Evolutionary conservation across 179 eudicot genomes (phyloP).

Genomic region (Sideroxylon spinosum): DNA sequence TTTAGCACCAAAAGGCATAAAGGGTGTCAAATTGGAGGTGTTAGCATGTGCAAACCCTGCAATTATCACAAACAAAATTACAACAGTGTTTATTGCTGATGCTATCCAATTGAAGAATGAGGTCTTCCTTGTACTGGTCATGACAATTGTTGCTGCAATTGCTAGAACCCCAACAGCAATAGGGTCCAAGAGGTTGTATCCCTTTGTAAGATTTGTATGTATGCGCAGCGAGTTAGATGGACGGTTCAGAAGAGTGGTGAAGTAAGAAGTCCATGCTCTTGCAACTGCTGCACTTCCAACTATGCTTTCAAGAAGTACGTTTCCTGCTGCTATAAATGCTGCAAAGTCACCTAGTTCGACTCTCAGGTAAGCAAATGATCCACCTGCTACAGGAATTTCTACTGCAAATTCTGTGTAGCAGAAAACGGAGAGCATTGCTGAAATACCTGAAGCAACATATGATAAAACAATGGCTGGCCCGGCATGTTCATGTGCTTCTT

Average conservation of each 20-base stretch:
- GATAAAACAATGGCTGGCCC: slow-evolving; percentile 62
- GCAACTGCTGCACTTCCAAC: slow-evolving; percentile 48
- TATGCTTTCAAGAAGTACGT: slow-evolving; percentile 42
- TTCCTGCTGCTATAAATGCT: slow-evolving; percentile 58
- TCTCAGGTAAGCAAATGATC: slow-evolving; percentile 60
- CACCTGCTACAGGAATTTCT: slow-evolving; percentile 64
- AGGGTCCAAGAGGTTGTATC: slow-evolving; percentile 42
- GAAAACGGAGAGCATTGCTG: slow-evolving; percentile 61
- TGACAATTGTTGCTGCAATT: slow-evolving; percentile 25
- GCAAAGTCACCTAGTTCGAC: slow-evolving; percentile 68
- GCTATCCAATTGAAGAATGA: slow-evolving; percentile 42
- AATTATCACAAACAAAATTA: slow-evolving; percentile 45
- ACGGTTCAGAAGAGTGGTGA: slow-evolving; percentile 33
- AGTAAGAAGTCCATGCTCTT: slow-evolving; percentile 50
- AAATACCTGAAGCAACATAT: slow-evolving; percentile 45
- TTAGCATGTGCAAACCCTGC: slow-evolving; percentile 42
- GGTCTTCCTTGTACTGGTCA: slow-evolving; percentile 35
- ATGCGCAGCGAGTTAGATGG: slow-evolving; percentile 32
- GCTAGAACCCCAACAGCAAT: slow-evolving; percentile 36
- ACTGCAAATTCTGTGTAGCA: slow-evolving; percentile 69
- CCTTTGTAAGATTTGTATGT: slow-evolving; percentile 28
- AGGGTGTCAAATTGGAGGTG: slow-evolving; percentile 29
- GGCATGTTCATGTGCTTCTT: slow-evolving; percentile 33
- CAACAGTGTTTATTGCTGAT: slow-evolving; percentile 34
- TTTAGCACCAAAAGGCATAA: slow-evolving; percentile 37